These are phyloP conservation scores for Ophiostoma piceae DNA, from an alignment of 2,329 filamentous ascomycete species.

Conservation along the genomic window DNA sequence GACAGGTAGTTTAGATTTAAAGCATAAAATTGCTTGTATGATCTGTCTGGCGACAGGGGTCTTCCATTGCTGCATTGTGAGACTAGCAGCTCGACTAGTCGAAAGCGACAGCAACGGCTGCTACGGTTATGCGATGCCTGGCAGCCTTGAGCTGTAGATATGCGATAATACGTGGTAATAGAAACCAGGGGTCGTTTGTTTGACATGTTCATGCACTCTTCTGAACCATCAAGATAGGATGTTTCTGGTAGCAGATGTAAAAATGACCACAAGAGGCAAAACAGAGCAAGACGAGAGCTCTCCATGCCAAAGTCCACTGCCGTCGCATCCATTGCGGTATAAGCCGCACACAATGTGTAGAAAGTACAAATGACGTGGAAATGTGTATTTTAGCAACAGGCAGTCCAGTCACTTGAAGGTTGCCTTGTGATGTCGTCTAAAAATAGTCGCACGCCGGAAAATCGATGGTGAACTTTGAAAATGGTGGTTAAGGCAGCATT, in stretches of 20 bases:
- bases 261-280: background rate
- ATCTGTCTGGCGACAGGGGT: background rate
- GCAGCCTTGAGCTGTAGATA: background rate
- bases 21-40: background rate
- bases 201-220: background rate
- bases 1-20: background rate
- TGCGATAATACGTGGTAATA: background rate
- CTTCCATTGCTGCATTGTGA: background rate
- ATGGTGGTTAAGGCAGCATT: background rate
- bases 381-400: background rate
- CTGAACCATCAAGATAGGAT: background rate
- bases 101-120: background rate
- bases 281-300: background rate
- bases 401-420: background rate
- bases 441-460: background rate
- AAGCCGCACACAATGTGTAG: background rate
- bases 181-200: background rate
- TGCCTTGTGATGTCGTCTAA: background rate
- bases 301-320: background rate
- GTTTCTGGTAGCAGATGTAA: background rate
- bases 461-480: too few species aligned
- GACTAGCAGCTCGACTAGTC: background rate
- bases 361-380: background rate
- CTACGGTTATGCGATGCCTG: conserved; percentile 5
- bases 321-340: background rate